Evolutionary conservation across 2,329 filamentous ascomycete species (phyloP).

Genomic region (Leptoxyphium fumago): DNA sequence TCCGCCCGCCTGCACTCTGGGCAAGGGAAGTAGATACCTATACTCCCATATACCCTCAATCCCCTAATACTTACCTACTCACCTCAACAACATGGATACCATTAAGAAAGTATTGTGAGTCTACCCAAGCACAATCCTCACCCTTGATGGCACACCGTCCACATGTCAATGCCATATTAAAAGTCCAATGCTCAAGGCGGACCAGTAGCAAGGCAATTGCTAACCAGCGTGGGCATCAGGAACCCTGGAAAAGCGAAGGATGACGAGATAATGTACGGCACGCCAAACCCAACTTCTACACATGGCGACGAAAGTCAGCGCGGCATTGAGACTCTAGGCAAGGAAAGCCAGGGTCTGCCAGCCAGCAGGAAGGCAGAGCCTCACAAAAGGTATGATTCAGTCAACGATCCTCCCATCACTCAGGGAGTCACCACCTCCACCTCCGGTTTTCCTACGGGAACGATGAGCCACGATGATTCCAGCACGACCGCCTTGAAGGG

Average conservation of each 20-base stretch:
- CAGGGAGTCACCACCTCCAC: background rate
- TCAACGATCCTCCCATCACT: background rate
- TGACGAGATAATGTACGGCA: conserved; percentile 19
- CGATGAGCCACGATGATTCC: conserved; percentile 5
- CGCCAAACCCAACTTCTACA: background rate
- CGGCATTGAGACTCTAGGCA: no score
- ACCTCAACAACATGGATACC: no score
- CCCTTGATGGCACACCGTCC: no score
- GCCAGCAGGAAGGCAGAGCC: background rate
- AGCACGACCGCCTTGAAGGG: background rate
- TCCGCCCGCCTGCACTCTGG: no score
- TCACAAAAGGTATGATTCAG: background rate
- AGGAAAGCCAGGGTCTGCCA: background rate
- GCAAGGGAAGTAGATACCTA: no score
- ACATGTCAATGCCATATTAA: no score
- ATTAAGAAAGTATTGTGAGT: conserved; percentile 30
- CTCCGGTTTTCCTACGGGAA: background rate
- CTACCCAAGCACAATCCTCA: background rate
- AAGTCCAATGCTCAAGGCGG: no score
- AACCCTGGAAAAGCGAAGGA: conserved; percentile 16
- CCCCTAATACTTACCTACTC: no score
- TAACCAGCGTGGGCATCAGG: conserved; percentile 1
- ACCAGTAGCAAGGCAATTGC: background rate
- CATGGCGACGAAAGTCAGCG: no score
- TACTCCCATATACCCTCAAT: no score